Base-by-base conservation (phyloP, 257 asterid species). In the Verbascum thapsus region DNA sequence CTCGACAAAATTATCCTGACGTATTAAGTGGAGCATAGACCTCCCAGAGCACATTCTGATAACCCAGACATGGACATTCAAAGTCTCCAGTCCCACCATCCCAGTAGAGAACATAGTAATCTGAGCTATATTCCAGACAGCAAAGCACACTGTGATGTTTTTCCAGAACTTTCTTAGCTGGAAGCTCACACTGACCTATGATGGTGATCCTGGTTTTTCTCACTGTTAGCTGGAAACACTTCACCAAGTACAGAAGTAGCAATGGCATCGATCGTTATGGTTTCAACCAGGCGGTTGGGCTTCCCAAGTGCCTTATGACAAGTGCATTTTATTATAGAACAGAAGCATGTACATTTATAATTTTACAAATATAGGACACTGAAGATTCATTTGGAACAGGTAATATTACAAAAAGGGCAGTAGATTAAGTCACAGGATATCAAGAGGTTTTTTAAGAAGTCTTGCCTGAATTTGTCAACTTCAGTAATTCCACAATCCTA, bases 381-480 rank as follows among this genome's bases (percentile, higher is more conserved):
- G 12, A 38, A 50, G 34, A 57, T 39, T 47, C 45, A 15, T 42
- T 16, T 48, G 48, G 5, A 66, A 69, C 67, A 59, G 41, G 63
- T 61, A 60, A 44, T 47, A 63, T 11, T 6, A n/a, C n/a, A 50
- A 52, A 53, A 12, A 35, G 35, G 38, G 35, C 58, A 60, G 38
- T 44, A 20, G 20, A 26, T 48, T 45, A 13, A 51, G 57, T 10
- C 13, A 50, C 41, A 58, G 58, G 66, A 67, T 48, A 8, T n/a
- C 34, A 37, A 26, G 60, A 65, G 34, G 43, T 34, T 32, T 35
- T 12, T 41, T 10, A 1, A 63, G 70, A 69, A 60, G 67, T 72
- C 82, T 79, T 77, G 73, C 99, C 99, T 83, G 91, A 81, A 85
- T 90, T 87, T 53, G 96, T 83, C 80, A 87, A 68, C 83, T 82